Conservation (phyloP, 73 alveolate genomes). For the Paramecium octaurelia region DNA sequence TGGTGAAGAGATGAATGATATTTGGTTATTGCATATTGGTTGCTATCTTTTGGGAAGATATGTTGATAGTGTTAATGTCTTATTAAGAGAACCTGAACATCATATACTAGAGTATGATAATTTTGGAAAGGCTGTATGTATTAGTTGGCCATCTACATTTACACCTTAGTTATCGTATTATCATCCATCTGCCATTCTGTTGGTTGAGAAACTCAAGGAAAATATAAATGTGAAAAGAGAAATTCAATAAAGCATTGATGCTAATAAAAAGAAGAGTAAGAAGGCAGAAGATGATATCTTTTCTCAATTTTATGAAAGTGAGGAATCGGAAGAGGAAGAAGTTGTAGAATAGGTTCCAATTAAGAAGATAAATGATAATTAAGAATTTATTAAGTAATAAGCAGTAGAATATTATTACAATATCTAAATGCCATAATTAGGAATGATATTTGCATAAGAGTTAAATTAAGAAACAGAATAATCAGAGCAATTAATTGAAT, state of each 20-base stretch:
- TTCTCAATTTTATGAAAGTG: constrained; percentile 41
- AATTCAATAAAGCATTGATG: neutral
- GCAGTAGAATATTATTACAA: constrained; percentile 48
- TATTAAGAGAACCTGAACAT: constrained; percentile 4
- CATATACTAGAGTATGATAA: neutral
- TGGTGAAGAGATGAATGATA: constrained; percentile 43
- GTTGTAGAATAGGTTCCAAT: neutral
- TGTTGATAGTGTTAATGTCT: constrained; percentile 26
- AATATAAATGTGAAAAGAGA: constrained; percentile 25
- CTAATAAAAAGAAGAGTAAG: neutral
- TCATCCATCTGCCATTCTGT: constrained; percentile 8
- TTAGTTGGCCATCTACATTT: constrained; percentile 9
- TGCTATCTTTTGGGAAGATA: neutral
- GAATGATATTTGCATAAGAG: neutral
- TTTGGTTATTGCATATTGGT: constrained; percentile 42
- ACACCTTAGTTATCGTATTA: constrained; percentile 28
- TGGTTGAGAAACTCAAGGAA: neutral
- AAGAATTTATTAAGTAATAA: neutral
- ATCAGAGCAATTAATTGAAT: neutral
- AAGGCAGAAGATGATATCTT: constrained; percentile 26
- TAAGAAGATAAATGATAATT: neutral
- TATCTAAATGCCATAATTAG: constrained; percentile 38
- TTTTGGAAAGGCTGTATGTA: constrained; percentile 10
- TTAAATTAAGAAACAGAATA: neutral
- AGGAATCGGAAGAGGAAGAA: constrained; percentile 17